These are phyloP conservation scores for Pharus latifolius DNA, from an alignment of 176 grass and related monocot genomes.

Conservation along the genomic window DNA sequence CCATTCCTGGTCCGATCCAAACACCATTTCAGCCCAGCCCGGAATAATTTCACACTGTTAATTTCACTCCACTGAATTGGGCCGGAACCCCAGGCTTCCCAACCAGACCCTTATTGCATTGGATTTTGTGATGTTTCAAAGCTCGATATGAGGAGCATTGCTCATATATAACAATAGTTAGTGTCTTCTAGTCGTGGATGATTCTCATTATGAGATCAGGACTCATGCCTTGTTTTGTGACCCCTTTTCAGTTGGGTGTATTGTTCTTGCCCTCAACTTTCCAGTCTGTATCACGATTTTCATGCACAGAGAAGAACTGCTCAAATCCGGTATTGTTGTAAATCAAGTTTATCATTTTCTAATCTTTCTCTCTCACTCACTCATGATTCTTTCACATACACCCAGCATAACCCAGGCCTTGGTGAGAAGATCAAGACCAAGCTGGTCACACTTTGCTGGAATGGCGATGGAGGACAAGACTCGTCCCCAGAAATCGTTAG, in stretches of 20 bases:
- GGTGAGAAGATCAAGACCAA: conserved; percentile 35
- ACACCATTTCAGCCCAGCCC: too few species aligned
- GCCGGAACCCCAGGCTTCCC: too few species aligned
- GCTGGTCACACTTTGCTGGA: conserved; percentile 59
- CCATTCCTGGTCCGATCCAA: too few species aligned
- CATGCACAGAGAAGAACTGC: conserved; percentile 38
- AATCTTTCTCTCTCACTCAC: neutral
- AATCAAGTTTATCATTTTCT: neutral
- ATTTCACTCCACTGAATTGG: too few species aligned
- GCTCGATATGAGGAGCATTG: neutral
- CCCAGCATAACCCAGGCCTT: conserved; percentile 4
- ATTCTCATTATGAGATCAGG: neutral
- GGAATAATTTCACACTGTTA: too few species aligned
- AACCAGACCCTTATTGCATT: neutral
- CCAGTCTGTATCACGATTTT: conserved; percentile 28
- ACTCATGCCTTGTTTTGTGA: neutral
- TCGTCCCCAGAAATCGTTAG: conserved; percentile 25
- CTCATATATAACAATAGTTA: neutral
- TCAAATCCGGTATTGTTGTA: conserved; percentile 18
- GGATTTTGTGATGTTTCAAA: neutral
- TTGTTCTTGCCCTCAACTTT: conserved; percentile 64
- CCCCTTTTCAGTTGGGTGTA: conserved; percentile 58
- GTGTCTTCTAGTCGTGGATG: neutral
- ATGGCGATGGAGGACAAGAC: conserved; percentile 28
- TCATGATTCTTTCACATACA: neutral